These are phyloP conservation scores for Backusella circina DNA, from an alignment of 192 early-diverging fungal species.

Conservation along the genomic window DNA sequence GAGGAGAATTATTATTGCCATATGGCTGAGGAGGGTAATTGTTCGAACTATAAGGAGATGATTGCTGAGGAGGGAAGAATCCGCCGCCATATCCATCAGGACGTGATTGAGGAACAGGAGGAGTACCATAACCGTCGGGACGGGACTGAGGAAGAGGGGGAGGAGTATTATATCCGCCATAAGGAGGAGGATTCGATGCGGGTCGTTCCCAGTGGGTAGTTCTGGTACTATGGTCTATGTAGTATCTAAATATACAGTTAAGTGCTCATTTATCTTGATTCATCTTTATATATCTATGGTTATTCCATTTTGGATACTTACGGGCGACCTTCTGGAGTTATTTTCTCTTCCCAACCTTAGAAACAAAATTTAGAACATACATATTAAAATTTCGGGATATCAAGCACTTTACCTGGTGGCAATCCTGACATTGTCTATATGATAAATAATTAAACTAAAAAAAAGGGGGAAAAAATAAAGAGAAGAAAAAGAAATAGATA, in stretches of 20 bases:
- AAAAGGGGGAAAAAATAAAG: not conserved
- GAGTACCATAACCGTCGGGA: not conserved
- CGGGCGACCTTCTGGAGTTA: slow-evolving; percentile 17
- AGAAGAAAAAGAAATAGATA: not conserved
- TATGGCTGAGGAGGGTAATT: slow-evolving; percentile 9
- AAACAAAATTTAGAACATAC: not conserved
- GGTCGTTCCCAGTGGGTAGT: slow-evolving; percentile 31
- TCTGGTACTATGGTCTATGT: slow-evolving; percentile 24
- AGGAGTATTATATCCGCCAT: not conserved
- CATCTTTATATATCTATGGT: not conserved
- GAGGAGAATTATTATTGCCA: not conserved
- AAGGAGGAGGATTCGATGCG: slow-evolving; percentile 6
- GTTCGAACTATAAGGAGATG: slow-evolving; percentile 7
- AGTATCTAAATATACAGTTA: slow-evolving; percentile 16
- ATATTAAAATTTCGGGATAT: not conserved
- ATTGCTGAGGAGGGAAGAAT: slow-evolving; percentile 11
- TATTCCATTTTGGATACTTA: not conserved
- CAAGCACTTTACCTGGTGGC: slow-evolving; percentile 14
- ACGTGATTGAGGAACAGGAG: slow-evolving; percentile 2
- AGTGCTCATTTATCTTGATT: not conserved
- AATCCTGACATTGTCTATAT: slow-evolving; percentile 1
- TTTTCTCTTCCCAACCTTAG: slow-evolving; percentile 24
- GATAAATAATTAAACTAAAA: not conserved
- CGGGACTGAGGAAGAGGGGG: not conserved
- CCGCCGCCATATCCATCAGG: slow-evolving; percentile 1